Percentiles rank a stretch among this genome's conserved stretches.
Evolutionary conservation across 306 rosid species (phyloP).

Genomic region (Cicer arietinum): DNA sequence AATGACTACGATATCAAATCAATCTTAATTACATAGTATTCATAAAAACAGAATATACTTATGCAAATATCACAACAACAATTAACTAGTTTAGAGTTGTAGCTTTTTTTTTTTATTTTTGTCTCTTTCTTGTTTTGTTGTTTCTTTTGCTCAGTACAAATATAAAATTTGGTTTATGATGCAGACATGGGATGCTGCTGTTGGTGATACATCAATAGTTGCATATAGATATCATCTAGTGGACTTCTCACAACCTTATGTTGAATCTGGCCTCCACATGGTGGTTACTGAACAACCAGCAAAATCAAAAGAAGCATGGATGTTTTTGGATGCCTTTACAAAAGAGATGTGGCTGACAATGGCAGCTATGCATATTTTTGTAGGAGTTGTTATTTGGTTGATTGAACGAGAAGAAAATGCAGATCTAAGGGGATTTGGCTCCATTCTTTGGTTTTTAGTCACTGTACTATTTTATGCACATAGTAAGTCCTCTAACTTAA

Average conservation of each 20-base stretch:
- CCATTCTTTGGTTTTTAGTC: conserved; percentile 67
- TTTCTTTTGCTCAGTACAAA: neutral
- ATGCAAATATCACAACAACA: neutral
- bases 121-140: neutral
- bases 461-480: conserved; percentile 55
- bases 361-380: conserved; percentile 49
- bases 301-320: conserved; percentile 51
- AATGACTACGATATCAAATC: neutral
- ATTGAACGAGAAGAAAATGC: conserved; percentile 51
- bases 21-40: neutral
- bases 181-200: conserved; percentile 63
- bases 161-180: neutral
- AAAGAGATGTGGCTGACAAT: conserved; percentile 58
- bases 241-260: conserved; percentile 59
- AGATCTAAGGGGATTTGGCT: conserved; percentile 49
- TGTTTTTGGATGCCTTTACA: conserved; percentile 54
- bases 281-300: conserved; percentile 49
- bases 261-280: conserved; percentile 59
- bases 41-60: neutral
- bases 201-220: conserved; percentile 61
- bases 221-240: conserved; percentile 55
- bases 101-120: neutral
- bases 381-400: conserved; percentile 61
- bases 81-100: neutral
- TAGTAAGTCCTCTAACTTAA: conserved; percentile 52